Evolutionary conservation across 2,329 filamentous ascomycete species (phyloP), one percentile per base, ranked within the genome.

Genomic region (Hypomyces perniciosus): DNA sequence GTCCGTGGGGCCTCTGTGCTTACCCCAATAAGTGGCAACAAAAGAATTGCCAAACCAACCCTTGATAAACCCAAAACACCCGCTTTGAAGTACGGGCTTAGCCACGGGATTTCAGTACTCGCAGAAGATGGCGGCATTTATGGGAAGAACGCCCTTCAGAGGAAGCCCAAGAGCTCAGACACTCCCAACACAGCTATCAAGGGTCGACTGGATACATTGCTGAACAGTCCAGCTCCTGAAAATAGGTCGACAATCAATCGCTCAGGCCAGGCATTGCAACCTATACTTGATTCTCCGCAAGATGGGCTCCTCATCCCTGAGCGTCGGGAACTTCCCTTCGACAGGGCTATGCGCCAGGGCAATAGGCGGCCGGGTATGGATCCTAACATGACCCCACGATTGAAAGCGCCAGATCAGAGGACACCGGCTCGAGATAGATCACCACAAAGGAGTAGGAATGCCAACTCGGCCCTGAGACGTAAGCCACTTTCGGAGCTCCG

Each of bases 401-500:
- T 49, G 43, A 53, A 48, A 8, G 47, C 41, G 12, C 56, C 54
- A 34, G 44, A 56, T 20, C 48, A 48, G 29, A 57, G 53, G 39
- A 54, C 57, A 27, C 50, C 56, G 20, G 55, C 51, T 43, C 50
- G 55, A 43, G 51, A 58, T 42, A 54, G 53, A 13, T 46, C 47
- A 48, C 49, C 38, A 39, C 53, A 40, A 26, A 37, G 37, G 28
- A 39, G n/a, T 3, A 38, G 31, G 44, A 68, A 69, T 4, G 27
- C 50, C 4, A 27, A 49, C 1, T 56, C 56, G 52, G 72, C 73
- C 1, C 74, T 88, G 12, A 81, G 89, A 44, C 65, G 74, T 8
- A 80, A 77, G 46, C 78, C 83, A 1, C 56, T 83, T 3, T 68
- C 74, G 1, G 71, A 77, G 33, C 75, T 95, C 9, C 71, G 71